Conservation (phyloP, 2,329 filamentous ascomycete genomes). For the Penicillium polonicum region DNA sequence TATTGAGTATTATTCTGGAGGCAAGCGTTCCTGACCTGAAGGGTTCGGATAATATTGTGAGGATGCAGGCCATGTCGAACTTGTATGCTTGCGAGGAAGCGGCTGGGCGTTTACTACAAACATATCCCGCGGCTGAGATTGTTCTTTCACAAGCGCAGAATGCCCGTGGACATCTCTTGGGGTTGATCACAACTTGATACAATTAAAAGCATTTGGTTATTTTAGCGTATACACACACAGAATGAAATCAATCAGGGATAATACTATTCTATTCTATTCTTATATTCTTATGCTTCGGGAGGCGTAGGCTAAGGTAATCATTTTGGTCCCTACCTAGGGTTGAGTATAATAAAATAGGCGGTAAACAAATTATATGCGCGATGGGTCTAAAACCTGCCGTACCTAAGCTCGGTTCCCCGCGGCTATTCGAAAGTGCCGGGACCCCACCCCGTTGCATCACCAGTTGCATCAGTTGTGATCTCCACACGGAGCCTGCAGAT, state of each 20-base stretch:
- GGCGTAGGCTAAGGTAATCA: not conserved
- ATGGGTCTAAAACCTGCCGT: no score
- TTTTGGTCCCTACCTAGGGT: no score
- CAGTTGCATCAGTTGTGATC: not conserved
- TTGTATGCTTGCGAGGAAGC: slow-evolving; percentile 8
- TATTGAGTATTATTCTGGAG: slow-evolving; percentile 6
- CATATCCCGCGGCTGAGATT: slow-evolving; percentile 13
- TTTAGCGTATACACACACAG: not conserved
- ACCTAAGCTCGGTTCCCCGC: not conserved
- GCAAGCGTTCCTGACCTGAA: slow-evolving; percentile 5
- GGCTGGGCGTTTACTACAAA: slow-evolving; percentile 5
- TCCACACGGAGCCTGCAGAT: not conserved
- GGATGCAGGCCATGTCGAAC: slow-evolving; percentile 9
- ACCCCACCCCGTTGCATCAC: not conserved
- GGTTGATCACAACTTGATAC: not conserved
- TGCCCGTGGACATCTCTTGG: slow-evolving; percentile 9
- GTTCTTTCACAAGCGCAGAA: slow-evolving; percentile 10
- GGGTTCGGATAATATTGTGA: slow-evolving; percentile 5
- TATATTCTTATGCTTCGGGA: not conserved
- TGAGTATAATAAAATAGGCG: no score
- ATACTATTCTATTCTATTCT: not conserved
- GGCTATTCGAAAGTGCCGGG: slow-evolving; percentile 5
- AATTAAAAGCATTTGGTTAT: not conserved
- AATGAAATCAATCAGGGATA: not conserved
- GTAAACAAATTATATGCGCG: no score